Conservation (phyloP, 1,139 yeast genomes). For the Saccharomyces hybrid region DNA sequence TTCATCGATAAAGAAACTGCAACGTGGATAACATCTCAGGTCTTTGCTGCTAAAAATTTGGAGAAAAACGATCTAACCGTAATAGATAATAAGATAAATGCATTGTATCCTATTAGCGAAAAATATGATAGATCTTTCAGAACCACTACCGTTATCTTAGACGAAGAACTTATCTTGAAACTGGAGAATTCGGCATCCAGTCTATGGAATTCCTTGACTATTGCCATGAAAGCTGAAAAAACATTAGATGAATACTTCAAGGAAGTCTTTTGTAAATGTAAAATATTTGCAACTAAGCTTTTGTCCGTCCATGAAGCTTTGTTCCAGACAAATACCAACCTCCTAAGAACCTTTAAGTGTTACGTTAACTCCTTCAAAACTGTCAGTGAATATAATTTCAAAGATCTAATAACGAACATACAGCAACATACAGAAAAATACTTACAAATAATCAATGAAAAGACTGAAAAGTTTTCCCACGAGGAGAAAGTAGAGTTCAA, state of each 20-base stretch:
- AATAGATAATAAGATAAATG: constrained; percentile 14
- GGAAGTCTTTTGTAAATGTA: constrained; percentile 11
- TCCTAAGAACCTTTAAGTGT: constrained; percentile 18
- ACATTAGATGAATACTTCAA: not conserved
- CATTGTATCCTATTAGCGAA: constrained; percentile 18
- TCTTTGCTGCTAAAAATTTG: constrained; percentile 7
- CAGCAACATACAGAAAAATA: constrained; percentile 13
- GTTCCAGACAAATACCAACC: constrained; percentile 5
- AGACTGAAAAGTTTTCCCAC: not conserved
- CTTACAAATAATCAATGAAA: constrained; percentile 8
- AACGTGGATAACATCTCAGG: constrained; percentile 17
- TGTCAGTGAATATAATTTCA: constrained; percentile 8
- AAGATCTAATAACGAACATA: constrained; percentile 2
- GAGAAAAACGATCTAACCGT: constrained; percentile 5
- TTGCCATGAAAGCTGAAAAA: constrained; percentile 10
- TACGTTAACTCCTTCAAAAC: constrained; percentile 14
- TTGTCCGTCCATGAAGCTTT: constrained; percentile 19
- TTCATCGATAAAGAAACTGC: constrained; percentile 11
- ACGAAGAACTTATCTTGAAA: constrained; percentile 12
- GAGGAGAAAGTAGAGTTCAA: constrained; percentile 7
- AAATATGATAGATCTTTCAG: constrained; percentile 20
- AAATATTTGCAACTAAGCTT: constrained; percentile 18
- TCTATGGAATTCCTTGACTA: constrained; percentile 22
- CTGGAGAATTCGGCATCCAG: constrained; percentile 21
- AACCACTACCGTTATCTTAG: constrained; percentile 9